Base-by-base conservation (phyloP, 2,329 filamentous ascomycete species). In the Botrytis squamosa region DNA sequence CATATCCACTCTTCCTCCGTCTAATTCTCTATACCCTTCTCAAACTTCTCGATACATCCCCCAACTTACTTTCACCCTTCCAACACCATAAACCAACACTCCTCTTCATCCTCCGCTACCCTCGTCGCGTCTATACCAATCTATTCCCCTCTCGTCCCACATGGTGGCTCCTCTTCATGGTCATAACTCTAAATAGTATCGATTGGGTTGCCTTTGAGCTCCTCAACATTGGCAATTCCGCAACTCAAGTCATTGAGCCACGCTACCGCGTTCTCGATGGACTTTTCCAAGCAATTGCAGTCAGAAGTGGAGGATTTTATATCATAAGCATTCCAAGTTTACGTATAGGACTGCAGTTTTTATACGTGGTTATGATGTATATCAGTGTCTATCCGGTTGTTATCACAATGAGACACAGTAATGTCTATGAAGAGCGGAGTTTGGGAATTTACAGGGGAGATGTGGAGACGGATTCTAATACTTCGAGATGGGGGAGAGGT, bases 351-450 rank as follows among this genome's bases (percentile, higher is more conserved):
- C 10, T 64, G 9, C 67, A 71, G 74, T 84, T 91, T 0, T 81
- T 89, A 2, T 91, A 89, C 77, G 83, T 90, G 20, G 85, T 91
- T 72, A 89, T 90, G 84, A 91, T 91, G 88, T 91, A 91, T 80
- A 88, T 91, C 60, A 88, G 88, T 0, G 88, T 86, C 3, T 91
- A 89, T 74, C 89, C 90, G 0, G 86, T 91, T 36, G 86, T 88
- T 40, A 88, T 91, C 74, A 89, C 87, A 1, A 88, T 91, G 82
- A 87, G 91, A 42, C 89, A 90, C 79, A 91, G 90, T 57, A 93
- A 93, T 78, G 88, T 92, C 44, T 93, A 93, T 79, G 91, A 93
- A 79, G 90, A 93, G 78, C 85, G 89, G 10, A 90, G 88, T 0
- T 83, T 93, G 2, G 90, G 90, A 0, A 87, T 91, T 46, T 88